phyloP scores from a whole-genome alignment of 1,284 basidiomycete genomes.

The Ceratobasidium theobromae region DNA sequence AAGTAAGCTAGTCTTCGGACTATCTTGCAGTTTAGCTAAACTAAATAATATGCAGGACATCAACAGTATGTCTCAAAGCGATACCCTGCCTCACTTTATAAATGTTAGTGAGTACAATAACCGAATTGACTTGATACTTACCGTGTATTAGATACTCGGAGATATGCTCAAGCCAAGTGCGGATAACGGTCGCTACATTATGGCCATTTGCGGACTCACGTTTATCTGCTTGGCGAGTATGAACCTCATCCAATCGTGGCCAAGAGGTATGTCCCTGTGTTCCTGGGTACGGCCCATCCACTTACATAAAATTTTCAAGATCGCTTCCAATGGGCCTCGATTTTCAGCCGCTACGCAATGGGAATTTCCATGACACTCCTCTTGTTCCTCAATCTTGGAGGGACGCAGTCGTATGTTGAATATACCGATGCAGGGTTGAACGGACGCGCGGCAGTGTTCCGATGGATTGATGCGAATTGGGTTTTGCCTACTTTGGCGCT shows the following conservation, averaged over 20 bases:
- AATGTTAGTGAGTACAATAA: not conserved
- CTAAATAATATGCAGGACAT: too few species aligned
- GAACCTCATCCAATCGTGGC: constrained; percentile 15
- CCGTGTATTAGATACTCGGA: constrained; percentile 5
- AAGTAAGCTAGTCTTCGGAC: not conserved
- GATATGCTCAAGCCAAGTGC: constrained; percentile 7
- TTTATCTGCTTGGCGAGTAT: constrained; percentile 23
- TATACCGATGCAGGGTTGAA: not conserved
- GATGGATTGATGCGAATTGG: not conserved
- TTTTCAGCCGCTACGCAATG: not conserved
- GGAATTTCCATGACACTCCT: not conserved
- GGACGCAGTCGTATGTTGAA: not conserved
- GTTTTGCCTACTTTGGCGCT: constrained; percentile 22
- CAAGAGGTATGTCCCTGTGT: not conserved
- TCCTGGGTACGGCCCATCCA: not conserved
- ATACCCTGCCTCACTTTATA: too few species aligned
- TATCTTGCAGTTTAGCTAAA: too few species aligned
- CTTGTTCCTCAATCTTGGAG: not conserved
- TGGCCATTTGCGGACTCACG: constrained; percentile 2
- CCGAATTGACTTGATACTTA: too few species aligned
- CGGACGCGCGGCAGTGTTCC: not conserved
- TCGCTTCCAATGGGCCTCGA: not conserved
- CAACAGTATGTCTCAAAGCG: too few species aligned
- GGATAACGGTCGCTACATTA: constrained; percentile 18
- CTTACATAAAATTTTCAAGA: too few species aligned